Evolutionary conservation across 139 green algal species (phyloP).

Genomic region (Diplosphaera chodatii): DNA sequence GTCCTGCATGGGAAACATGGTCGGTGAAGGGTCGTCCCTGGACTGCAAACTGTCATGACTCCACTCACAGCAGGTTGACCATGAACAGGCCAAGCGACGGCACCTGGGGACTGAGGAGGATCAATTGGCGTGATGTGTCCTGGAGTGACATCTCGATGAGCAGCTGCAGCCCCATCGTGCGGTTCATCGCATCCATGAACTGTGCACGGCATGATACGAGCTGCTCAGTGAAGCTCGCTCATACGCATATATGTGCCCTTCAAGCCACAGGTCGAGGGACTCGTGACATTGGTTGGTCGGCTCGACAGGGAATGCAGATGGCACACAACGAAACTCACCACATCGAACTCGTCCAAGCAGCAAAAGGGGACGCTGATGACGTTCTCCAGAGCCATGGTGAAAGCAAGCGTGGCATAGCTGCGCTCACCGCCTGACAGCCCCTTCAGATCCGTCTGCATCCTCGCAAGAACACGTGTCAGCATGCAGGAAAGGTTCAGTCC

Average conservation of each 20-base stretch:
- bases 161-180: not conserved
- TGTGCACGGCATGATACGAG: not conserved
- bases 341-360: conserved; percentile 33
- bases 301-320: too few relatives aligned
- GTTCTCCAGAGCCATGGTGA: conserved; percentile 70
- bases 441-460: conserved; percentile 3
- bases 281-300: too few relatives aligned
- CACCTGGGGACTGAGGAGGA: not conserved
- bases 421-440: conserved; percentile 63
- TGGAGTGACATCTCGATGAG: not conserved
- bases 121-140: not conserved
- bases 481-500: too few relatives aligned
- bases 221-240: too few relatives aligned
- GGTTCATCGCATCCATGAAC: not conserved
- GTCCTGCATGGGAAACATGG: not conserved
- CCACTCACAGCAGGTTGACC: too few relatives aligned
- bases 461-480: too few relatives aligned
- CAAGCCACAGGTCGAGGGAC: too few relatives aligned
- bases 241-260: too few relatives aligned
- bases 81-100: not conserved
- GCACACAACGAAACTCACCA: not conserved
- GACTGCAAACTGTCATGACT: too few relatives aligned
- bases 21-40: too few relatives aligned
- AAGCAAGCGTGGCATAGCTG: conserved; percentile 71
- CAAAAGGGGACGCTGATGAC: conserved; percentile 16